These are phyloP conservation scores for Calocybe indica DNA, from an alignment of 768 basidiomycete genomes.

Conservation along the genomic window DNA sequence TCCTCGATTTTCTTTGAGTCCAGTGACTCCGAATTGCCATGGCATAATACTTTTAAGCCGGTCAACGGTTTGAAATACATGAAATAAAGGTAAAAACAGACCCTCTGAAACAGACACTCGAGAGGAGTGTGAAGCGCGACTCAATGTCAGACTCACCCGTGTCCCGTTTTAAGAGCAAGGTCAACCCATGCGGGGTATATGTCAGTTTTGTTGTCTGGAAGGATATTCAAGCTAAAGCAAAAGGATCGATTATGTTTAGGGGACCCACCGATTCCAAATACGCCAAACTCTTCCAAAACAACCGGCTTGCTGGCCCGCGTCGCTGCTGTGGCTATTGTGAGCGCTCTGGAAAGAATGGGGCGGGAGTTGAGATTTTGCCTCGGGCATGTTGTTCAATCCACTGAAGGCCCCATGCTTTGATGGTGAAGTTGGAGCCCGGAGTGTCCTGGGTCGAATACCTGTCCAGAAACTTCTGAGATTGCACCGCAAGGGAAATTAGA, in stretches of 20 bases:
- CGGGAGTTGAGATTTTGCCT: conserved; percentile 18
- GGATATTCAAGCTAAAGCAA: not conserved
- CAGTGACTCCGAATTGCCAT: conserved; percentile 51
- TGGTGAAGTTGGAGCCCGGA: conserved; percentile 43
- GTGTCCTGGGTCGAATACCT: conserved; percentile 35
- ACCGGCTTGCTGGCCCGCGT: conserved; percentile 52
- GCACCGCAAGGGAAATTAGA: not conserved
- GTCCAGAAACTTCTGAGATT: not conserved
- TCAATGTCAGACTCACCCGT: conserved; percentile 31
- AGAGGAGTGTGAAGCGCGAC: not conserved
- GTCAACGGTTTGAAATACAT: not conserved
- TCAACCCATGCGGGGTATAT: conserved; percentile 49
- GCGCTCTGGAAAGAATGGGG: not conserved
- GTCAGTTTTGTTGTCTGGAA: conserved; percentile 39
- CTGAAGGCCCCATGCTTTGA: conserved; percentile 43
- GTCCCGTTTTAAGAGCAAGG: conserved; percentile 39
- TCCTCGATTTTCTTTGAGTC: conserved; percentile 44
- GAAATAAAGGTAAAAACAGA: conserved; percentile 9
- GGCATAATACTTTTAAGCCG: conserved; percentile 39
- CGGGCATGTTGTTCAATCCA: conserved; percentile 56
- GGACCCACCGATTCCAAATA: conserved; percentile 33
- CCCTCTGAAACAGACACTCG: conserved; percentile 17
- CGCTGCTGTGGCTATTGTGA: conserved; percentile 28
- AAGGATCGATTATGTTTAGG: not conserved
- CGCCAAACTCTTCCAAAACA: conserved; percentile 60